phyloP scores from a whole-genome alignment of 2,329 filamentous ascomycete genomes.

The Nannizzia gypsea region DNA sequence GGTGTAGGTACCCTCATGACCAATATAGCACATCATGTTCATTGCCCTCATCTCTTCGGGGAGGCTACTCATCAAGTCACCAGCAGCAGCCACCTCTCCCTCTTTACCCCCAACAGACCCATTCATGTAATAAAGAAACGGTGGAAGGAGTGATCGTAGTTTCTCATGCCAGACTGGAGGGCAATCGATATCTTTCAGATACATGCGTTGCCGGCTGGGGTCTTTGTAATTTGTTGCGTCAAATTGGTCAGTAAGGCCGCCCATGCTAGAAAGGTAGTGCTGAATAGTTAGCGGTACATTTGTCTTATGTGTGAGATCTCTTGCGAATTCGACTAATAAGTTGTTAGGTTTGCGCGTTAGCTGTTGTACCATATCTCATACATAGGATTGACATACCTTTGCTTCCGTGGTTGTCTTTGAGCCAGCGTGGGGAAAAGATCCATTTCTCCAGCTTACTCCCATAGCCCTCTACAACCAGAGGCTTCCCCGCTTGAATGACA shows the following conservation, averaged over 20 bases:
- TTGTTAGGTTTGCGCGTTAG: neutral
- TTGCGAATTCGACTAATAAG: conserved; percentile 61
- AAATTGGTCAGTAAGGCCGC: conserved; percentile 72
- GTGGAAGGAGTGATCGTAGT: conserved; percentile 64
- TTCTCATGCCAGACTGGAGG: conserved; percentile 75
- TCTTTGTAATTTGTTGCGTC: conserved; percentile 63
- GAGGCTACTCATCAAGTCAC: conserved; percentile 90
- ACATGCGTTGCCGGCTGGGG: conserved; percentile 70
- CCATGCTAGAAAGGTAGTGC: conserved; percentile 84
- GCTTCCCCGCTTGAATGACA: conserved; percentile 74
- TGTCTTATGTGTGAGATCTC: conserved; percentile 60
- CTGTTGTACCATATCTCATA: neutral
- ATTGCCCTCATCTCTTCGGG: conserved; percentile 79
- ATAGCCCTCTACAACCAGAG: conserved; percentile 84
- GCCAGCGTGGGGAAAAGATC: conserved; percentile 71
- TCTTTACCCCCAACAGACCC: conserved; percentile 48
- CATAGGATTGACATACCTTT: conserved; percentile 46
- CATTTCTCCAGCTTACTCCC: conserved; percentile 60
- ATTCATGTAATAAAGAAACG: conserved; percentile 80
- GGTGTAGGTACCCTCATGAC: conserved; percentile 93
- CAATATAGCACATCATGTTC: conserved; percentile 97
- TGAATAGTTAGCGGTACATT: conserved; percentile 76
- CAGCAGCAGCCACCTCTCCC: conserved; percentile 50
- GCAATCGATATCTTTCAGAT: conserved; percentile 95
- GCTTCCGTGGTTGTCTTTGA: conserved; percentile 64